A percentile compares a stretch with the other conserved stretches of the same genome.
Conservation (phyloP, 2,329 filamentous ascomycete genomes). For the Fusarium equiseti region DNA sequence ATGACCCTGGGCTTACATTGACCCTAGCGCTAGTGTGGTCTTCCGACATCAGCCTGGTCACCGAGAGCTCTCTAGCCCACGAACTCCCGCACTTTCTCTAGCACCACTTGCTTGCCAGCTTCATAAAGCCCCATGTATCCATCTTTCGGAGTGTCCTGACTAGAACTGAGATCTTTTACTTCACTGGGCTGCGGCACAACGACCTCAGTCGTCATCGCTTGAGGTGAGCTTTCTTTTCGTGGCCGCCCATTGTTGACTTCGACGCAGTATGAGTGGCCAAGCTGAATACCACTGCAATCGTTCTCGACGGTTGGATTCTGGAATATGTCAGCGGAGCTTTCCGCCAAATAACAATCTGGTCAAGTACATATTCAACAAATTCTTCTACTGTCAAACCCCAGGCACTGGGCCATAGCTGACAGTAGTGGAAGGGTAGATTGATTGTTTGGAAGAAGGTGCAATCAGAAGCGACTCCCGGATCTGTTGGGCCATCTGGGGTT, state of each 20-base stretch:
- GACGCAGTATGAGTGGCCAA: background rate
- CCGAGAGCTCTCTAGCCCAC: too few species aligned
- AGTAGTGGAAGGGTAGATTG: background rate
- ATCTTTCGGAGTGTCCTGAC: rapidly evolving
- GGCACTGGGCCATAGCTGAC: too few species aligned
- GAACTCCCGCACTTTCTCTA: rapidly evolving
- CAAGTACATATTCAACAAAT: background rate
- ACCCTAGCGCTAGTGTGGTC: too few species aligned
- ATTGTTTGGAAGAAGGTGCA: background rate
- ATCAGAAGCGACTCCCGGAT: background rate
- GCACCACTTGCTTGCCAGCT: too few species aligned
- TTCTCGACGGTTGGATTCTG: background rate
- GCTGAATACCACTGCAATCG: background rate
- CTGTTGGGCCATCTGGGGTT: background rate
- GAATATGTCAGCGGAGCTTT: background rate
- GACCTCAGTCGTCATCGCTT: too few species aligned
- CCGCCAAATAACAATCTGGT: rapidly evolving
- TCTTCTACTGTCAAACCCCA: too few species aligned
- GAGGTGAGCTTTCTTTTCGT: background rate
- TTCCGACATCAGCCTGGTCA: rapidly evolving
- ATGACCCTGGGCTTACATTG: too few species aligned
- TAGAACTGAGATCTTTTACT: too few species aligned
- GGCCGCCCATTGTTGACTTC: background rate
- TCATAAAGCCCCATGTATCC: too few species aligned
- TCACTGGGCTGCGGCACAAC: too few species aligned